A percentile compares a stretch with the other conserved stretches of the same genome.
Conservation (phyloP, 1,139 yeast species). For the Pichia sp. region DNA sequence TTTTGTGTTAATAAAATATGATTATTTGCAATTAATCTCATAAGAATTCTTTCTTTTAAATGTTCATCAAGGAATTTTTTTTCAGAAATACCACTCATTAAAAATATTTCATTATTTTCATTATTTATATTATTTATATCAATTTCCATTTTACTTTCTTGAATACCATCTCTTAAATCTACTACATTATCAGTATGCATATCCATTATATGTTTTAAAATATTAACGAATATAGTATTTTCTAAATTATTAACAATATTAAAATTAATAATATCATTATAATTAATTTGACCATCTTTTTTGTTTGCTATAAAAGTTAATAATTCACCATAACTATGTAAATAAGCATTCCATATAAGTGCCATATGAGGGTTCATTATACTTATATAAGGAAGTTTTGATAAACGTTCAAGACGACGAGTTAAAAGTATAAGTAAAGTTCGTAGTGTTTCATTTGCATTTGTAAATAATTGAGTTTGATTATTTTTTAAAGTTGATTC, state of each 20-base stretch:
- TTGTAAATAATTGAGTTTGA: neutral
- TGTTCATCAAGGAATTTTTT: conserved; percentile 69
- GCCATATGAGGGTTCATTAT: conserved; percentile 86
- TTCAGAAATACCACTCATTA: conserved; percentile 37
- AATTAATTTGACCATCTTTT: neutral
- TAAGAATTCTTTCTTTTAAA: conserved; percentile 74
- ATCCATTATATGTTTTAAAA: conserved; percentile 56
- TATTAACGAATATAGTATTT: conserved; percentile 44
- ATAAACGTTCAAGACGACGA: conserved; percentile 58
- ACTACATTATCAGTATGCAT: conserved; percentile 82
- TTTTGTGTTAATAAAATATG: conserved; percentile 52
- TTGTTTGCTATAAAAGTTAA: conserved; percentile 33
- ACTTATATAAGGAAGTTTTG: conserved; percentile 74
- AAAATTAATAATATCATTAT: neutral
- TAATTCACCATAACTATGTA: conserved; percentile 62
- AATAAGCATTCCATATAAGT: conserved; percentile 67
- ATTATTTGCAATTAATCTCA: conserved; percentile 81
- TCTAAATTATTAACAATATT: conserved; percentile 31
- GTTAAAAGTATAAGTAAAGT: conserved; percentile 44
- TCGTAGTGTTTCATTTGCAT: conserved; percentile 31
- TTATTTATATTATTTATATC: no score
- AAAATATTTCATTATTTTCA: conserved; percentile 20
- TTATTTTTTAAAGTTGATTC: conserved; percentile 4
- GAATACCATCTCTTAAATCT: conserved; percentile 72
- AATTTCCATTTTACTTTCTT: conserved; percentile 48